These are phyloP conservation scores for Cairneyella variabilis DNA, from an alignment of 495 filamentous ascomycete species.

Conservation along the genomic window DNA sequence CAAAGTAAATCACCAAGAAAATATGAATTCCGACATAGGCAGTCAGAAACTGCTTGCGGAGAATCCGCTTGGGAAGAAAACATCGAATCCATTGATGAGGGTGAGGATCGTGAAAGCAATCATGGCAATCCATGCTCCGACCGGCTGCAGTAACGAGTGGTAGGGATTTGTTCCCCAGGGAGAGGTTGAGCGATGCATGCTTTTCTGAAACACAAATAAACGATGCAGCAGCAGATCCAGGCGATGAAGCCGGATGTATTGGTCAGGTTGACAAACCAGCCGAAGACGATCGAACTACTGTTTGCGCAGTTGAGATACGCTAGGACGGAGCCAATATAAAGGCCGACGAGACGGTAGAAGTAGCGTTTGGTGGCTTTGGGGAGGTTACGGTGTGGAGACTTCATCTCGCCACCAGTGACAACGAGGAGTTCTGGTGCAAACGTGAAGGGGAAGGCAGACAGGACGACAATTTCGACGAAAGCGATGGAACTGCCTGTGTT, in stretches of 20 bases:
- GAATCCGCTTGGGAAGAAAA: constrained; percentile 57
- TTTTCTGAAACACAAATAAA: constrained; percentile 57
- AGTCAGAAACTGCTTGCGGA: constrained; percentile 51
- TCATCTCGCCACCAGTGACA: constrained; percentile 44
- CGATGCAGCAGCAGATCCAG: constrained; percentile 58
- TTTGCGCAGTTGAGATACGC: constrained; percentile 76
- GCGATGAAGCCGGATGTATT: constrained; percentile 58
- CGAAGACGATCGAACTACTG: constrained; percentile 64
- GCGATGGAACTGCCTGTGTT: constrained; percentile 36
- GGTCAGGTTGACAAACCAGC: constrained; percentile 58
- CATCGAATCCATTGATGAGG: constrained; percentile 60
- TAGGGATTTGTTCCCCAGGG: constrained; percentile 41
- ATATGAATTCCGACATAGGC: constrained; percentile 61
- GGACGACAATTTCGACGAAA: constrained; percentile 36
- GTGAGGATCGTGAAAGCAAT: constrained; percentile 46
- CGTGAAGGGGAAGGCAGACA: constrained; percentile 51
- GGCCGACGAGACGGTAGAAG: constrained; percentile 46
- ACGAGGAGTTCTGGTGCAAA: constrained; percentile 54
- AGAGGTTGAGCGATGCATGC: constrained; percentile 49
- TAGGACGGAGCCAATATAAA: constrained; percentile 53
- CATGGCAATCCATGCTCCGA: constrained; percentile 44
- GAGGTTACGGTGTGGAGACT: constrained; percentile 41
- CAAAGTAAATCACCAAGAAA: constrained; percentile 53
- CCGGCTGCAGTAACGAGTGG: constrained; percentile 48
- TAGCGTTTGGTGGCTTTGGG: constrained; percentile 47